Conservation (phyloP, 2,329 filamentous ascomycete genomes). For the Harringtonia lauricola region DNA sequence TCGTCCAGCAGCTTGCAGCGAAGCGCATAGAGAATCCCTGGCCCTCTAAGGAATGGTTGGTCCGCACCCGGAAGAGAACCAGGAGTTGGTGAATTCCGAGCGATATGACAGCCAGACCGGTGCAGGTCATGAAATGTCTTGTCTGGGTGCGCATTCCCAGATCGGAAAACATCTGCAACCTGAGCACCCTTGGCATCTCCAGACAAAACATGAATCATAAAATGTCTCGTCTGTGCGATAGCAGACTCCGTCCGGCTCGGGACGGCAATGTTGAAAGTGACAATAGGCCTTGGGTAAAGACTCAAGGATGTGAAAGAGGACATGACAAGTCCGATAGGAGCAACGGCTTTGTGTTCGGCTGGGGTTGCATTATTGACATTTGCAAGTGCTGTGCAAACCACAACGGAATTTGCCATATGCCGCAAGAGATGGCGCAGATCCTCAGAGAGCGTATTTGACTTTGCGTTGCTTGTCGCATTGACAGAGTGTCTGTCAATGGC, state of each 20-base stretch:
- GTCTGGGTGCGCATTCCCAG: conserved; percentile 28
- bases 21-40: conserved; percentile 39
- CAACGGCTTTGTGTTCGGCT: conserved; percentile 11
- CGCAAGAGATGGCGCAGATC: conserved; percentile 15
- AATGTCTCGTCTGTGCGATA: conserved; percentile 29
- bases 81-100: conserved; percentile 20
- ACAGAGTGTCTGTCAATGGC: neutral
- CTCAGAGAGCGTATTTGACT: conserved; percentile 26
- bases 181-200: conserved; percentile 34
- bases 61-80: neutral
- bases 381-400: conserved; percentile 21
- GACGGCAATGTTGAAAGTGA: conserved; percentile 46
- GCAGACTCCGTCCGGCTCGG: conserved; percentile 46
- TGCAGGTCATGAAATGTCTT: conserved; percentile 16
- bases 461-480: too few relatives aligned
- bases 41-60: conserved; percentile 27
- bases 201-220: conserved; percentile 45
- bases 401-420: conserved; percentile 21
- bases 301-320: conserved; percentile 48
- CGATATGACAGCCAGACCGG: conserved; percentile 18
- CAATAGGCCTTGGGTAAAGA: conserved; percentile 36
- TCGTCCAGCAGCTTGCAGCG: conserved; percentile 24
- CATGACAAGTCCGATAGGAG: conserved; percentile 43
- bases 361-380: neutral
- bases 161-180: conserved; percentile 40